Evolutionary conservation across 805 yeast species (phyloP).

Genomic region (Kodamaea nitidulidarum): DNA sequence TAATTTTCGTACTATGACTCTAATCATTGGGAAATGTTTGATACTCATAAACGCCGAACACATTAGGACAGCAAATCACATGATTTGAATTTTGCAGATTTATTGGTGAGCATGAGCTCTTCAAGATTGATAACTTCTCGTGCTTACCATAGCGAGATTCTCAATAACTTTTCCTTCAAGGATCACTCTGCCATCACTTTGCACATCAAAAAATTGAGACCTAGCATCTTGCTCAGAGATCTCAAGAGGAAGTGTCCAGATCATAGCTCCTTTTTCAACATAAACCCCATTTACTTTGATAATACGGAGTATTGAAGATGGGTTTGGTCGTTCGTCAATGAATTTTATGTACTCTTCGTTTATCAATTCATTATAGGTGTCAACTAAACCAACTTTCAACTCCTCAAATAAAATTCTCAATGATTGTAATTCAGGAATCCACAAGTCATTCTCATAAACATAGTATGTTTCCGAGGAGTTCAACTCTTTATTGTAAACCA

Average conservation of each 20-base stretch:
- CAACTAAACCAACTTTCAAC: conserved; percentile 37
- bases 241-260: conserved; percentile 31
- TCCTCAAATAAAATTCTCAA: conserved; percentile 46
- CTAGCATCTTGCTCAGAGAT: not conserved
- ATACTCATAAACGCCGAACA: too few species aligned
- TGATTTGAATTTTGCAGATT: not conserved
- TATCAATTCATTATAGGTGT: conserved; percentile 33
- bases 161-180: conserved; percentile 28
- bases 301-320: conserved; percentile 21
- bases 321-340: conserved; percentile 9
- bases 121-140: not conserved
- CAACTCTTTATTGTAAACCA: conserved; percentile 7
- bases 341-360: conserved; percentile 21
- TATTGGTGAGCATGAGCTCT: not conserved
- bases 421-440: conserved; percentile 40
- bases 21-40: too few species aligned
- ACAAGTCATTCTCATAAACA: conserved; percentile 26
- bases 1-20: too few species aligned
- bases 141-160: conserved; percentile 21
- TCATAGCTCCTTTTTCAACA: conserved; percentile 17
- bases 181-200: conserved; percentile 20
- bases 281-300: conserved; percentile 31
- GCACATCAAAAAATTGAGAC: conserved; percentile 13
- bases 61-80: not conserved
- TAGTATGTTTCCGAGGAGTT: conserved; percentile 11